Evolutionary conservation across 2,329 filamentous ascomycete species (phyloP).

Genomic region (Sclerotinia nivalis): DNA sequence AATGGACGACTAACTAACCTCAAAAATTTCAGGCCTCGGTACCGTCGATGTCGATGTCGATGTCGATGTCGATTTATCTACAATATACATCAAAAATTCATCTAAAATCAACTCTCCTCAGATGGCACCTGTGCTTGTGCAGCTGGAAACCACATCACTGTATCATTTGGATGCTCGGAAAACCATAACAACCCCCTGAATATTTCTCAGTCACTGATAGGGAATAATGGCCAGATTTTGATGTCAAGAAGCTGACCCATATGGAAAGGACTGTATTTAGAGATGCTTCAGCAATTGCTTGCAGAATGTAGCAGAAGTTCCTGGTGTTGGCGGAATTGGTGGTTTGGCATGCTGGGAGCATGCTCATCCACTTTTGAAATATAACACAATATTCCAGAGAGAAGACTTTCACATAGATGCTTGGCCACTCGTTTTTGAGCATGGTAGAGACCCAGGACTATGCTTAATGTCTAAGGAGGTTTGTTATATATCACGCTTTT

Average conservation of each 20-base stretch:
- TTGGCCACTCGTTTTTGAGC: constrained; percentile 54
- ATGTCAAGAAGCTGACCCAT: constrained; percentile 47
- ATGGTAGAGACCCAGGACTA: constrained; percentile 45
- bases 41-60: constrained; percentile 9
- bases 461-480: constrained; percentile 33
- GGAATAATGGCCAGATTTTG: constrained; percentile 45
- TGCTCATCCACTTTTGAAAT: constrained; percentile 57
- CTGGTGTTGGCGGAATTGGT: constrained; percentile 50
- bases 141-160: constrained; percentile 47
- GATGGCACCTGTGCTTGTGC: constrained; percentile 47
- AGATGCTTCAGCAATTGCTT: constrained; percentile 58
- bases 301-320: constrained; percentile 51
- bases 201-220: constrained; percentile 53
- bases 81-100: constrained; percentile 32
- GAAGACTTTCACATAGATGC: constrained; percentile 57
- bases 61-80: constrained; percentile 1
- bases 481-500: constrained; percentile 36
- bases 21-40: background rate
- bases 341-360: constrained; percentile 53
- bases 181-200: constrained; percentile 48
- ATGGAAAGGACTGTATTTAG: constrained; percentile 52
- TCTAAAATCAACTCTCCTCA: constrained; percentile 45
- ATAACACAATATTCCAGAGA: constrained; percentile 49
- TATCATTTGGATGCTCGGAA: constrained; percentile 51
- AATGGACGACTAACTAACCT: background rate